A percentile compares a stretch with the other conserved stretches of the same genome.
These are phyloP conservation scores for Aspergillus tanneri DNA, from an alignment of 2,329 filamentous ascomycete genomes.

Conservation along the genomic window DNA sequence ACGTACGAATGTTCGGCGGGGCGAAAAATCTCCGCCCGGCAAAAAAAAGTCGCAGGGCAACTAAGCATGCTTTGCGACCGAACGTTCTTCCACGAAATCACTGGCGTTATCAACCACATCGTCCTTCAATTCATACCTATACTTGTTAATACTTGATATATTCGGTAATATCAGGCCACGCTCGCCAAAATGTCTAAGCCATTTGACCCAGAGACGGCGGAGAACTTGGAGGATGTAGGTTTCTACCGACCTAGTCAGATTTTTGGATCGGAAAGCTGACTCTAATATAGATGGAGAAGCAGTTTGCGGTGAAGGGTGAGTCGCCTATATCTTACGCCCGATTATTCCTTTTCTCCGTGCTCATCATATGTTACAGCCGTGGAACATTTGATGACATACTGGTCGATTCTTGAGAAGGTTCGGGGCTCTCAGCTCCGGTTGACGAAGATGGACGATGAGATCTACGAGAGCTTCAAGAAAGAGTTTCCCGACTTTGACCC, in stretches of 20 bases:
- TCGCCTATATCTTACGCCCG: background rate
- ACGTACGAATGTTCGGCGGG: slow-evolving; percentile 18
- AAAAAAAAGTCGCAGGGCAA: slow-evolving; percentile 37
- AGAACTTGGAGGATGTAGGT: slow-evolving; percentile 69
- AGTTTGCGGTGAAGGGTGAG: slow-evolving; percentile 92
- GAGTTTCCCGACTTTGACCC: slow-evolving; percentile 95
- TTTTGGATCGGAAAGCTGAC: slow-evolving; percentile 15
- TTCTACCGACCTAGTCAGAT: background rate
- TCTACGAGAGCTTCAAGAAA: slow-evolving; percentile 79
- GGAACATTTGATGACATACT: slow-evolving; percentile 96
- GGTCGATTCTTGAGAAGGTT: slow-evolving; percentile 88
- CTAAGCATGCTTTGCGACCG: slow-evolving; percentile 1
- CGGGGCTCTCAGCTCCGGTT: slow-evolving; percentile 85
- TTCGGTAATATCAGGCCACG: background rate
- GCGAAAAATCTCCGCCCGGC: slow-evolving; percentile 27
- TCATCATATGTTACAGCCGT: slow-evolving; percentile 60
- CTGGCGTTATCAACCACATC: background rate
- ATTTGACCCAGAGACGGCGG: slow-evolving; percentile 61
- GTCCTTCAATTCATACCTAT: background rate
- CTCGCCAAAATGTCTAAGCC: slow-evolving; percentile 37
- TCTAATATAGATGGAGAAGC: slow-evolving; percentile 81
- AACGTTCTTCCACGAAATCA: background rate
- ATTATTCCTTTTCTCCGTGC: background rate
- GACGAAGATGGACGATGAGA: slow-evolving; percentile 93
- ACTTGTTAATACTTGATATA: background rate